Evolutionary conservation across 2,329 filamentous ascomycete genomes (phyloP).

Genomic region (Kalmusia sp.): DNA sequence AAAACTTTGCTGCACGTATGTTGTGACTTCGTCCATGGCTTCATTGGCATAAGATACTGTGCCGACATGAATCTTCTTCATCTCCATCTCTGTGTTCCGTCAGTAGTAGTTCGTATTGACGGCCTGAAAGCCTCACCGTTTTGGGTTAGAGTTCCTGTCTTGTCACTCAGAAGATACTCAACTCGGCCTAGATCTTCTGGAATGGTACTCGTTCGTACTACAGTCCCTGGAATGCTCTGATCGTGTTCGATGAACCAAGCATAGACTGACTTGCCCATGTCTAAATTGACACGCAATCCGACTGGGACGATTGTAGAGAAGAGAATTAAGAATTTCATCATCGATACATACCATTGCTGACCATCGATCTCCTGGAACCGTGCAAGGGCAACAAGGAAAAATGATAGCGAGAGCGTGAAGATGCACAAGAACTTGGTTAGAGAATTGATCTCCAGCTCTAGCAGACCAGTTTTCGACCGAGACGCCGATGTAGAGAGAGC

Average conservation of each 20-base stretch:
- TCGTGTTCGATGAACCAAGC: constrained; percentile 95
- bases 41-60: constrained; percentile 98
- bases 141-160: constrained; percentile 96
- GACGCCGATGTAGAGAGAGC: constrained; percentile 91
- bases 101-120: constrained; percentile 9
- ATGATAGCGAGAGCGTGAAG: constrained; percentile 83
- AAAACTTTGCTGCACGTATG: constrained; percentile 87
- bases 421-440: constrained; percentile 94
- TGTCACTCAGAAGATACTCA: constrained; percentile 95
- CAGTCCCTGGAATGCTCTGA: constrained; percentile 84
- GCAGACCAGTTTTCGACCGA: constrained; percentile 88
- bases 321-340: constrained; percentile 96
- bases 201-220: constrained; percentile 96
- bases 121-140: constrained; percentile 63
- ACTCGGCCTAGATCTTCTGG: constrained; percentile 95
- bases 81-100: constrained; percentile 77
- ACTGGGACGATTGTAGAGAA: constrained; percentile 99
- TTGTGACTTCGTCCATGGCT: constrained; percentile 94
- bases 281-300: constrained; percentile 92
- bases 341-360: constrained; percentile 89
- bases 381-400: constrained; percentile 86
- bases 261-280: constrained; percentile 96
- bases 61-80: constrained; percentile 98
- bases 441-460: constrained; percentile 97
- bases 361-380: constrained; percentile 73